A percentile compares a stretch with the other conserved stretches of the same genome.
Evolutionary conservation across 2,329 filamentous ascomycete species (phyloP).

Genomic region (Elsinoe necatrix): DNA sequence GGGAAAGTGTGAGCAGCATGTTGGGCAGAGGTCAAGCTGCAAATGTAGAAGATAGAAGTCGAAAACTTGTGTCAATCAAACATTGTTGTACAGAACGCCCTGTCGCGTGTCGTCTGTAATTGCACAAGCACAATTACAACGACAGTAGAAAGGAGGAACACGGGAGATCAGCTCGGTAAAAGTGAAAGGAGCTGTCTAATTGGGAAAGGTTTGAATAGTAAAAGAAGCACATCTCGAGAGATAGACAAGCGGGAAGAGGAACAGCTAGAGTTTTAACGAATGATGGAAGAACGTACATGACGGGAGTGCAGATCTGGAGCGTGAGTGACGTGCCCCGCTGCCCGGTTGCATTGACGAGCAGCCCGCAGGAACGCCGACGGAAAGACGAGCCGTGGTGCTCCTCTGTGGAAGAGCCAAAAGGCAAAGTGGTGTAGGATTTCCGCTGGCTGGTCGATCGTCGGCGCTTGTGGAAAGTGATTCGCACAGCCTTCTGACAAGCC

Average conservation of each 20-base stretch:
- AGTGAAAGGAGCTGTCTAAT: constrained; percentile 2
- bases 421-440: constrained; percentile 1
- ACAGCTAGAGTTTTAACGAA: constrained; percentile 14
- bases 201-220: constrained; percentile 4
- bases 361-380: constrained; percentile 10
- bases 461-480: constrained; percentile 15
- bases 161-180: constrained; percentile 8
- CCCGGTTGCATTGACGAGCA: constrained; percentile 16
- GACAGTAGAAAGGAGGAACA: not conserved
- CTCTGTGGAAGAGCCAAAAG: not conserved
- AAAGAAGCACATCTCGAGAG: constrained; percentile 10
- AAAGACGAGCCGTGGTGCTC: constrained; percentile 13
- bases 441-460: constrained; percentile 14
- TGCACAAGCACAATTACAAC: constrained; percentile 2
- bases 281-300: constrained; percentile 15
- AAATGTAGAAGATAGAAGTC: constrained; percentile 3
- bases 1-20: constrained; percentile 45
- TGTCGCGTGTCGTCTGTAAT: constrained; percentile 8
- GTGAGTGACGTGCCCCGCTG: constrained; percentile 15
- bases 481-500: constrained; percentile 11
- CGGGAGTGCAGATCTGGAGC: constrained; percentile 13
- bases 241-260: constrained; percentile 11
- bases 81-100: constrained; percentile 5
- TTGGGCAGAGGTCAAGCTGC: constrained; percentile 10
- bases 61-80: constrained; percentile 9